Evolutionary conservation across 805 yeast species (phyloP), one percentile per base, ranked within the genome.

Genomic region (Teunomyces aglyptinius): DNA sequence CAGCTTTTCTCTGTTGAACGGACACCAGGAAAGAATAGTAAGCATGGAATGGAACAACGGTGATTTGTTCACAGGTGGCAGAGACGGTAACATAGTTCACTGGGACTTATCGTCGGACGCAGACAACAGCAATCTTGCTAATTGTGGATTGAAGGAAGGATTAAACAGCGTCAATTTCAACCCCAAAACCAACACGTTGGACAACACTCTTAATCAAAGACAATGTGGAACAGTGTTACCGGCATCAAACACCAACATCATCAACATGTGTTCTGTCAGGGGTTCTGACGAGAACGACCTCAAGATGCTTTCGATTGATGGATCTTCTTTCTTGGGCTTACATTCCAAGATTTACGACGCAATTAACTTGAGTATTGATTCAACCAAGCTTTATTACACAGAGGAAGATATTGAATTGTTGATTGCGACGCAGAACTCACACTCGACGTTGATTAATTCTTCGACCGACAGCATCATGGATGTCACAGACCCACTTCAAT

Each of bases 141-240:
- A 63, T 16, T 79, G 85, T 53, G 68, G 76, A 3, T 54, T 78
- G 39, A 73, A 68, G 45, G 77, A 74, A 50, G 81, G 82, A 0
- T 54, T 79, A 20, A 59, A 67, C 29, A 68, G 80, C 38, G 64
- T 77, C 24, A 52, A 59, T 6, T 70, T 71, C 44, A 63, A 70
- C 49, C 60, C 67, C 12, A 54, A 54, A 16, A 59, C 60, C 28
- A 70, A 67, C 46, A 56, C 53, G 12, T 18, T 73, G 33, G 70
- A 71, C 27, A 53, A 63, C 7, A 52, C 58, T 2, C 51, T 65
- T 10, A 58, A 55, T 39, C 73, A 75, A 51, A 66, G 81, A 54
- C 82, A 80, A 60, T 80, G 85, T 60, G 86, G 86, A 8, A 81
- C 85, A 0, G 49, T 72, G n/a, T 70, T 81, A n/a, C 83, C 84